Percentiles rank a stretch among this genome's conserved stretches.
Conservation (phyloP, 148 eudicot species). For the Rhododendron ovatum region DNA sequence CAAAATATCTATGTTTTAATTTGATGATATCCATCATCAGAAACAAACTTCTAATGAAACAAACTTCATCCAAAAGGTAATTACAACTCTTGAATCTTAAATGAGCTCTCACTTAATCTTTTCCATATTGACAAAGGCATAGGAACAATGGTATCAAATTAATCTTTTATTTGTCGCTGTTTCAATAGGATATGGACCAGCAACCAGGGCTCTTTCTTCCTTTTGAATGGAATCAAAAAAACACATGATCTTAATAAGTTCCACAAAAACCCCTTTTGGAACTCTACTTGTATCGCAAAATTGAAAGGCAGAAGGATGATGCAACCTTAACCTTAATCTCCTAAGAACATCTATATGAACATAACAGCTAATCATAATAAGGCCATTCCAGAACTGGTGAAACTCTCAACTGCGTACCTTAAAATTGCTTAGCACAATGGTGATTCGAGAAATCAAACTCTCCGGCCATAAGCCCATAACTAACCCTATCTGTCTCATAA, state of each 20-base stretch:
- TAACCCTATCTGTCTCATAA: background rate
- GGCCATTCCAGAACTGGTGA: background rate
- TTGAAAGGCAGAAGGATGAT: background rate
- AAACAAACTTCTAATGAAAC: background rate
- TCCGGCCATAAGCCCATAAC: background rate
- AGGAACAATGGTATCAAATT: background rate
- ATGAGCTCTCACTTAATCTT: background rate
- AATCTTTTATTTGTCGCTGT: background rate
- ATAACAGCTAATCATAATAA: background rate
- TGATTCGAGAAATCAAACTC: background rate
- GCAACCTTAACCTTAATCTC: background rate
- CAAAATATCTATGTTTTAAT: background rate
- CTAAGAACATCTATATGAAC: background rate
- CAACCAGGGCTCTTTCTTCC: background rate
- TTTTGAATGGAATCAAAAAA: background rate
- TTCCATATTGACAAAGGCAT: background rate
- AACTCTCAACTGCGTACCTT: background rate
- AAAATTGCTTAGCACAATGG: background rate
- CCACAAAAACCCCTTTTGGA: background rate
- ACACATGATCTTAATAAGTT: background rate
- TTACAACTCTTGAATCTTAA: background rate
- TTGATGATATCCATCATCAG: background rate
- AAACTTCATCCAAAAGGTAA: background rate
- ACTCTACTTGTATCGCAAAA: background rate
- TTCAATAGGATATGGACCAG: background rate